Percentiles rank a stretch among this genome's conserved stretches.
phyloP scores from a whole-genome alignment of 306 rosid species.

The Carpinus viminea region DNA sequence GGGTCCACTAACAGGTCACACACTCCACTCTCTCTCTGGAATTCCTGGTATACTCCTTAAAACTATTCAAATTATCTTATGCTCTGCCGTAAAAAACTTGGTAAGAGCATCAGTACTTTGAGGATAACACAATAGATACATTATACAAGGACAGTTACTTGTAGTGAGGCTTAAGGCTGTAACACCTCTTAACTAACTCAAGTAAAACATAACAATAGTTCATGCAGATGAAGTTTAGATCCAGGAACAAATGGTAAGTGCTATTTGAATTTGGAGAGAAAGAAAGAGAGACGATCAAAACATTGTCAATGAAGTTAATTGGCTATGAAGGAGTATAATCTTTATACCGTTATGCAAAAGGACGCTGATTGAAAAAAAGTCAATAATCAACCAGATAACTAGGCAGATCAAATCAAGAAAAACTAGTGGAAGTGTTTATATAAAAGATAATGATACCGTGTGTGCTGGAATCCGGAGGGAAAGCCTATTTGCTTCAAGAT shows the following conservation, averaged over 20 bases:
- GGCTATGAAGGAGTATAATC: background rate
- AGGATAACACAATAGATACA: background rate
- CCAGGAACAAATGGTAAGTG: background rate
- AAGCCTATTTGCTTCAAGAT: constrained; percentile 77
- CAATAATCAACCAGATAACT: background rate
- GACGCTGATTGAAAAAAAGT: background rate
- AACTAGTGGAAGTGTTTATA: background rate
- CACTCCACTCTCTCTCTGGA: background rate
- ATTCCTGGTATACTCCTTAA: background rate
- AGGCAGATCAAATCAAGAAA: background rate
- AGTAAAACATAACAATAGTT: background rate
- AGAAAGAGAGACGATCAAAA: background rate
- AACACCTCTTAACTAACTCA: background rate
- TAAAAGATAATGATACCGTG: constrained; percentile 40
- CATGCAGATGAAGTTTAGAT: background rate
- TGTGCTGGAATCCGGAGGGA: constrained; percentile 86
- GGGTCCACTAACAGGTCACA: background rate
- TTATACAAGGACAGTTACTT: background rate
- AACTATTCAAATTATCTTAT: background rate
- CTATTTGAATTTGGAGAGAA: background rate
- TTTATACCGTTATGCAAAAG: background rate
- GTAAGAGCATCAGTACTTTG: constrained; percentile 3
- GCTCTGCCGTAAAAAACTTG: background rate
- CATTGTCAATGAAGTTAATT: background rate
- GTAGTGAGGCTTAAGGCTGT: background rate